phyloP scores from a whole-genome alignment of 2,329 filamentous ascomycete species.

The Hysterium pulicare region DNA sequence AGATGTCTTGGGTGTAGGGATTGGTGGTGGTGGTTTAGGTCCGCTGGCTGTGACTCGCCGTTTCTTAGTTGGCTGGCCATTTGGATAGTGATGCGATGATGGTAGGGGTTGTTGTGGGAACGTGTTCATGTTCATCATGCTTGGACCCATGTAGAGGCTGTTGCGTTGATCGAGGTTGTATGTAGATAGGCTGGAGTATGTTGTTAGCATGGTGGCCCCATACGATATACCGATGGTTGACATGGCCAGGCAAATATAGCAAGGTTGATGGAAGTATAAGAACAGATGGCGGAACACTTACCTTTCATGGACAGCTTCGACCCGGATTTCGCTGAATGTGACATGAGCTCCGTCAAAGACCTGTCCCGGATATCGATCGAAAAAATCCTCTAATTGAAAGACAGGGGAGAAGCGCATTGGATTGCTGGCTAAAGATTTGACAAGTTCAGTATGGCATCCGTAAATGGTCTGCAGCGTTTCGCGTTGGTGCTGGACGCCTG shows the following conservation, averaged over 20 bases:
- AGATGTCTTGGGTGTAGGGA: constrained; percentile 30
- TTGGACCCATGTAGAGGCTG: constrained; percentile 33
- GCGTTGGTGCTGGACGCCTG: constrained; percentile 73
- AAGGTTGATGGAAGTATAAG: no score
- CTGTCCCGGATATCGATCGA: constrained; percentile 73
- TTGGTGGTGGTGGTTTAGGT: constrained; percentile 14
- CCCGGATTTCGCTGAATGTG: constrained; percentile 63
- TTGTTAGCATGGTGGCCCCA: no score
- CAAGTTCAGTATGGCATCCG: constrained; percentile 74
- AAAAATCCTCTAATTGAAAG: constrained; percentile 84
- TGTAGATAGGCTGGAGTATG: constrained; percentile 23
- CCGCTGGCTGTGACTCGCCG: constrained; percentile 30
- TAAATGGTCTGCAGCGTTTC: constrained; percentile 76
- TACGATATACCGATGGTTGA: no score
- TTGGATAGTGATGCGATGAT: constrained; percentile 23
- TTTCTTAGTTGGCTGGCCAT: constrained; percentile 32
- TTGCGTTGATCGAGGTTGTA: constrained; percentile 37
- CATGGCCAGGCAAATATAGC: no score
- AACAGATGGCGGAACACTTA: constrained; percentile 40
- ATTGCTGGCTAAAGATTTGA: constrained; percentile 66
- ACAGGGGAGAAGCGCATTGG: constrained; percentile 72
- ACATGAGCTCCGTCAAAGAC: constrained; percentile 73
- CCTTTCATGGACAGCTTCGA: constrained; percentile 59
- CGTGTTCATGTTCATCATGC: constrained; percentile 20
- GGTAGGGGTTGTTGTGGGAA: constrained; percentile 26